A percentile compares a stretch with the other conserved stretches of the same genome.
Conservation (phyloP, 495 filamentous ascomycete species). For the Penicillium daleae region DNA sequence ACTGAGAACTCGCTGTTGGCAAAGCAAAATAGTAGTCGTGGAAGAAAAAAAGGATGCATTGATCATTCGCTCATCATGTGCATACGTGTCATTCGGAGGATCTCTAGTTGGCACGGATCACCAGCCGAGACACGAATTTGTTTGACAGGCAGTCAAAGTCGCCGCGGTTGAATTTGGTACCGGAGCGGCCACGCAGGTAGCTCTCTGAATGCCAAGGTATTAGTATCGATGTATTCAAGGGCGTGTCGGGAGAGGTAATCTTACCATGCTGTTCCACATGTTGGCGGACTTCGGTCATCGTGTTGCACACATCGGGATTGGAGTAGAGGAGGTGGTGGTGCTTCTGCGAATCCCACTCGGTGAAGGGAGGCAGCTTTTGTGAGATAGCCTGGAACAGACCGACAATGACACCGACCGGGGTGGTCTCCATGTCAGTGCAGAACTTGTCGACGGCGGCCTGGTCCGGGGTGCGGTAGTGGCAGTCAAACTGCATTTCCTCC, state of each 20-base stretch:
- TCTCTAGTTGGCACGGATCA: conserved; percentile 85
- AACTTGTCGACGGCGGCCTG: conserved; percentile 83
- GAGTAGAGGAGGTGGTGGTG: conserved; percentile 86
- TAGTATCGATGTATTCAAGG: background rate
- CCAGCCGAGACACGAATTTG: conserved; percentile 91
- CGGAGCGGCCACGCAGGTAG: conserved; percentile 60
- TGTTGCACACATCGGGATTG: conserved; percentile 86
- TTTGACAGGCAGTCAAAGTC: conserved; percentile 94
- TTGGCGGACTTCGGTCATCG: conserved; percentile 88
- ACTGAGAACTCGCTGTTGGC: conserved; percentile 23
- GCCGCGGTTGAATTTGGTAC: conserved; percentile 78
- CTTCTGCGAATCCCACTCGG: conserved; percentile 87
- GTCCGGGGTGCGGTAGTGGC: conserved; percentile 88
- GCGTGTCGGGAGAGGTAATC: conserved; percentile 25
- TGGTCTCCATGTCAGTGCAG: conserved; percentile 92
- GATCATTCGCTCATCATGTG: conserved; percentile 49
- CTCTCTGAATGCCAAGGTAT: conserved; percentile 45
- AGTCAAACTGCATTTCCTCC: conserved; percentile 98
- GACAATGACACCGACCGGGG: conserved; percentile 90
- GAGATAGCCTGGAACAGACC: conserved; percentile 95
- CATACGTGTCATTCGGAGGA: conserved; percentile 27
- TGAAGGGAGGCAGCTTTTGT: conserved; percentile 86
- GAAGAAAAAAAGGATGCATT: conserved; percentile 14
- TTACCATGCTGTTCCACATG: conserved; percentile 89
- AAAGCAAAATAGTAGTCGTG: conserved; percentile 29